Percentiles rank a stretch among this genome's conserved stretches.
These are phyloP conservation scores for Fomitopsis schrenkii DNA, from an alignment of 1,284 basidiomycete species.

Conservation along the genomic window DNA sequence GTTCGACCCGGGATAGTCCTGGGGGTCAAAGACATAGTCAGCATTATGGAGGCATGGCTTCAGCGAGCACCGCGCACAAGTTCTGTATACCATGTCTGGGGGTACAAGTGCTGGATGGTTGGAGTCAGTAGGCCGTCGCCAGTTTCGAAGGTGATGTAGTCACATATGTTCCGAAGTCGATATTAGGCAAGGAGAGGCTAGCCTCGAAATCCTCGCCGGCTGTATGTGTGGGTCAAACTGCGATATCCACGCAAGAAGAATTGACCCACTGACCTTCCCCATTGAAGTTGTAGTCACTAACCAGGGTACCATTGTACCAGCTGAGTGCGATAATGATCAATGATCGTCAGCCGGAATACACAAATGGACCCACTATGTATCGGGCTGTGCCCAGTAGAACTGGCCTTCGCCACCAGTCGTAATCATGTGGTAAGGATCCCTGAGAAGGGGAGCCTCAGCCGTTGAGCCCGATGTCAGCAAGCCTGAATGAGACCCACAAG, in stretches of 20 bases:
- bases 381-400: constrained; percentile 44
- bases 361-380: constrained; percentile 28
- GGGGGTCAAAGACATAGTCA: background rate
- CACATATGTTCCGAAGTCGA: constrained; percentile 55
- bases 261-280: constrained; percentile 37
- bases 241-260: background rate
- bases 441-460: constrained; percentile 14
- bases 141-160: constrained; percentile 12
- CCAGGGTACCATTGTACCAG: constrained; percentile 39
- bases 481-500: constrained; percentile 34
- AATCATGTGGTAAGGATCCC: constrained; percentile 52
- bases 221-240: constrained; percentile 1
- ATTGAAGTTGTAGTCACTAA: constrained; percentile 54
- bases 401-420: constrained; percentile 58
- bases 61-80: background rate
- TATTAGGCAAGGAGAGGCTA: constrained; percentile 44
- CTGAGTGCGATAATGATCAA: constrained; percentile 8
- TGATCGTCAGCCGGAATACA: background rate
- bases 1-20: constrained; percentile 49
- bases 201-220: constrained; percentile 55
- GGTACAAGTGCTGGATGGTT: constrained; percentile 44
- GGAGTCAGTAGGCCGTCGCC: background rate
- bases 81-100: constrained; percentile 39
- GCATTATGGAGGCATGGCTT: background rate
- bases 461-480: background rate